A percentile compares a stretch with the other conserved stretches of the same genome.
Conservation (phyloP, 1,139 yeast genomes). For the Debaryomycetaceae sp. region DNA sequence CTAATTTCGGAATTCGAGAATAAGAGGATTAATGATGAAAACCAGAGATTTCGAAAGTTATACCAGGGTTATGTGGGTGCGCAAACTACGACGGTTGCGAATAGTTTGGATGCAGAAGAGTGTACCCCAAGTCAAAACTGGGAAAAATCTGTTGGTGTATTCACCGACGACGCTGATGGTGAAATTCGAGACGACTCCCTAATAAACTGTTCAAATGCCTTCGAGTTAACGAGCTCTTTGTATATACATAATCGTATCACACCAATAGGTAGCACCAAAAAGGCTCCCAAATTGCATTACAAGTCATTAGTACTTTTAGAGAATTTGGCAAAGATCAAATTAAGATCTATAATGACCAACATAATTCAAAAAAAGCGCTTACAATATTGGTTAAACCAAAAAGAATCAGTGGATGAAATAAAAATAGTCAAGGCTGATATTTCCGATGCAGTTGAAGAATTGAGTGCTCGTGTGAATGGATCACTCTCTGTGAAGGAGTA, state of each 20-base stretch:
- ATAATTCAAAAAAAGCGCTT: slow-evolving; percentile 7
- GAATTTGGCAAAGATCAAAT: slow-evolving; percentile 6
- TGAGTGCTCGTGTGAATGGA: not conserved
- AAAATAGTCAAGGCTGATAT: slow-evolving; percentile 3
- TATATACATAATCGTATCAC: slow-evolving; percentile 7
- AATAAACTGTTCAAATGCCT: slow-evolving; percentile 6
- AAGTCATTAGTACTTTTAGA: slow-evolving; percentile 11
- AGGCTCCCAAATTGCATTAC: slow-evolving; percentile 10
- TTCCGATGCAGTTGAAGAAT: not conserved
- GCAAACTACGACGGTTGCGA: not conserved
- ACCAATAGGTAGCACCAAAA: slow-evolving; percentile 3
- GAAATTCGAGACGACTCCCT: slow-evolving; percentile 1
- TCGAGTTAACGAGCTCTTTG: slow-evolving; percentile 5
- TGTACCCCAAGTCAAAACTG: not conserved
- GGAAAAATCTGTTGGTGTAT: not conserved
- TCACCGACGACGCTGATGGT: not conserved
- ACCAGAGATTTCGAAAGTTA: slow-evolving; percentile 8
- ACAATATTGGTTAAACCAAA: slow-evolving; percentile 7
- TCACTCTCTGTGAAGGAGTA: not conserved
- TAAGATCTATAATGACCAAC: slow-evolving; percentile 6
- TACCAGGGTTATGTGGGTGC: slow-evolving; percentile 5
- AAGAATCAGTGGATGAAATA: slow-evolving; percentile 1
- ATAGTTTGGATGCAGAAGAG: not conserved
- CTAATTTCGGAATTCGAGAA: slow-evolving; percentile 19
- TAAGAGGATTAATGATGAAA: slow-evolving; percentile 13